Base-by-base conservation (phyloP, 805 yeast genomes). In the Pichia exigua region DNA sequence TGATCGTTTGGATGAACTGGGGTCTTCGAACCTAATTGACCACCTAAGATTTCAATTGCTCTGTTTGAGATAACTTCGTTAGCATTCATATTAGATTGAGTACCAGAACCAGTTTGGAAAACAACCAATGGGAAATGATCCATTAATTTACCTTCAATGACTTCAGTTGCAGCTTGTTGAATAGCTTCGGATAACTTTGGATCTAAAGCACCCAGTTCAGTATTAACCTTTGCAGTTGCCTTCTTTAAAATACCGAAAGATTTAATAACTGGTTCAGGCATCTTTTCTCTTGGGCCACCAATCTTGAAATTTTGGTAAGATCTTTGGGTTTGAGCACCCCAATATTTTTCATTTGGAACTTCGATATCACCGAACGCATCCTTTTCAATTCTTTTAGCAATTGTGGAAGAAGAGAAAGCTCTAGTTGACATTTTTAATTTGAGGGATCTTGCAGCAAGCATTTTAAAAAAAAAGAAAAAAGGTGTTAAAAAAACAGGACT, bases 1-100 rank as follows among this genome's bases (percentile, higher is more conserved):
- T 94, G 98, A 72, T 94, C 98, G 73, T 94, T 94, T 59, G 99
- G 99, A 73, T 94, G 99, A 51, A 94, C 96, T 32, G 96, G 96
- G 57, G 73, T 78, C 76, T 94, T 94, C 56, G 96, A 84, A 55
- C 99, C 99, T 65, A 85, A 73, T 65, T 76, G 78, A 55, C 98
- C 99, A 57, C 97, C 98, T 59, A 94, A 78, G 49, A 94, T 65
- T 74, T 94, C 98, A 70, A 94, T 94, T 62, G 99, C 99, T 66
- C 99, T 84, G 81, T 94, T 94, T 51, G 97, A 88, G 65, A 94
- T 94, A 61, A 94, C 99, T 76, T 94, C 99, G 71, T 94, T 94
- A 66, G 98, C 96, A 72, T 94, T 92, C 98, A 94, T 94, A 78
- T 94, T 94, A 57, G 95, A 85, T 74, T 94, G 99, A 53, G 99